Base-by-base conservation (phyloP, 129 eudicot species). In the Artemisia argyi region DNA sequence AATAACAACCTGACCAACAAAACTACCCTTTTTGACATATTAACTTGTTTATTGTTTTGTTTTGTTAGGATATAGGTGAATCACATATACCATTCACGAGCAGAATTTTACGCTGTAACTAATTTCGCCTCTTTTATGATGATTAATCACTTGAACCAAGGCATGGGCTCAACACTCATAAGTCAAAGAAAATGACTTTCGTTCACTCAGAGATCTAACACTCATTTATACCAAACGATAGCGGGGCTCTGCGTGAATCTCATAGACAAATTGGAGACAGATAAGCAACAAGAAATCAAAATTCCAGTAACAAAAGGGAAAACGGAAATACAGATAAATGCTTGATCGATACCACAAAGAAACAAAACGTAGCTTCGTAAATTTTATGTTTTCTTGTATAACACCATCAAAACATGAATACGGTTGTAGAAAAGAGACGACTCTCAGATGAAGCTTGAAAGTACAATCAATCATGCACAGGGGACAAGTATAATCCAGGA, bases 381-480 rank as follows among this genome's bases (percentile, higher is more conserved):
- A 39, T 61, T 28, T 62, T 62, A 71, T 46, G 53, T 60, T 62
- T 39, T 77, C 63, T n/a, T 30, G 53, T 61, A 68, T 20, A 70
- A 16, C 16, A 44, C 22, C 61, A 71, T n/a, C n/a, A 63, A 63
- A 78, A 46, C 65, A 78, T 52, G 26, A 49, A 64, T 46, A 71
- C 1, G 16, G 17, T 20, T 54, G 24, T 42, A 39, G 62, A 61
- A 69, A 73, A 63, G n/a, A 30, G 14, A 32, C 52, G 20, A 73
- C 24, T 24, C 67, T 14, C 24, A 1, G 35, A 4, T 16, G 60
- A 72, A 19, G 20, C 62, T 68, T 35, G 8, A 61, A 69, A 77
- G 2, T 55, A 50, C 19, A 61, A 69, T 68, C 39, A 11, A 19
- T 64, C 48, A 72, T 59, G 55, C 62, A 73, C 54, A 39, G 16